A percentile compares a stretch with the other conserved stretches of the same genome.
Conservation (phyloP, 2,329 filamentous ascomycete species). For the Penicillium sp. region DNA sequence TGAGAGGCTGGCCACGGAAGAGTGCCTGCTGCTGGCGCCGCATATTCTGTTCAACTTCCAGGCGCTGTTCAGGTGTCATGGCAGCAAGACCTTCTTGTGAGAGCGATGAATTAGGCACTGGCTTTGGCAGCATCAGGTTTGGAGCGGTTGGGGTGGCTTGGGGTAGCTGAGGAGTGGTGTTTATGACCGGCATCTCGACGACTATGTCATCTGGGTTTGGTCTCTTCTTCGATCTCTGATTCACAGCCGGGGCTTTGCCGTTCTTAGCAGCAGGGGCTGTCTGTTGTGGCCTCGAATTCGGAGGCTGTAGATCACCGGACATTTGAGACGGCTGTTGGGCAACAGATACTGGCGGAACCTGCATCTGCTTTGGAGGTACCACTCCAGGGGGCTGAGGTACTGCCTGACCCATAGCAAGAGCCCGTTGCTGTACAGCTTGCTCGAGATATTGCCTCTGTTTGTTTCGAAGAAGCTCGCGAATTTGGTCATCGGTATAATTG, state of each 20-base stretch:
- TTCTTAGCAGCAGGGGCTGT: slow-evolving; percentile 34
- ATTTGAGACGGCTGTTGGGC: slow-evolving; percentile 31
- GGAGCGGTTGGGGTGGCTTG: slow-evolving; percentile 32
- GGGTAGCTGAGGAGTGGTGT: slow-evolving; percentile 39
- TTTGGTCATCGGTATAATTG: slow-evolving; percentile 50
- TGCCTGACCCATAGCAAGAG: slow-evolving; percentile 36
- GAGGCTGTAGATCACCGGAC: slow-evolving; percentile 37
- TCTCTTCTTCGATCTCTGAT: slow-evolving; percentile 52
- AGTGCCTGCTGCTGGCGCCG: slow-evolving; percentile 43
- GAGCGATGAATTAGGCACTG: slow-evolving; percentile 28
- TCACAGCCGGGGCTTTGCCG: slow-evolving; percentile 36
- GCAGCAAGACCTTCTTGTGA: slow-evolving; percentile 47
- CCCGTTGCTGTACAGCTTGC: slow-evolving; percentile 40
- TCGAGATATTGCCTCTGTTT: slow-evolving; percentile 44
- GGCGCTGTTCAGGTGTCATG: slow-evolving; percentile 51
- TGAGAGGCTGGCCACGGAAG: slow-evolving; percentile 38
- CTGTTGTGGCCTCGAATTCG: slow-evolving; percentile 39
- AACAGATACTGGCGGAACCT: slow-evolving; percentile 32
- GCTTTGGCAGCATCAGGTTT: slow-evolving; percentile 27
- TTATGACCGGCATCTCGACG: slow-evolving; percentile 51
- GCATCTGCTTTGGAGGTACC: slow-evolving; percentile 32
- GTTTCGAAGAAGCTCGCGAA: slow-evolving; percentile 46
- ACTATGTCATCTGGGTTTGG: slow-evolving; percentile 54
- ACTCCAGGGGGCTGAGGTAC: slow-evolving; percentile 32
- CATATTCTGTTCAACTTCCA: slow-evolving; percentile 44